phyloP scores from a whole-genome alignment of 805 yeast species.

The Naumovozyma castellii region DNA sequence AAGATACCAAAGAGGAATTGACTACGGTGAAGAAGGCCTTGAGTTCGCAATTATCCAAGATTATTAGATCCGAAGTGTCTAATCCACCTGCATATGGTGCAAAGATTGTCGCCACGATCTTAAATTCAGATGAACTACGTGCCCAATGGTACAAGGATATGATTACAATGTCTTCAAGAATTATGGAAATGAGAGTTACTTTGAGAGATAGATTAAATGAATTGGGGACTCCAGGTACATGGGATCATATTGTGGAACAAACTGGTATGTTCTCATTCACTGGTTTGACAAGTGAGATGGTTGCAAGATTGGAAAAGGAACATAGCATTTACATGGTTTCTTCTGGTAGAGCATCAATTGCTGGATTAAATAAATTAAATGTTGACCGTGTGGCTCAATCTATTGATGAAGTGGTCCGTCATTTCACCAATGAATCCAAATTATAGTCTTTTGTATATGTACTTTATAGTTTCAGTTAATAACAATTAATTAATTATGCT shows the following conservation, averaged over 20 bases:
- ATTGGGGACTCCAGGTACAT: constrained; percentile 74
- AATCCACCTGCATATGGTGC: constrained; percentile 96
- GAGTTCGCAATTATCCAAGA: constrained; percentile 61
- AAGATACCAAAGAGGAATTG: constrained; percentile 23
- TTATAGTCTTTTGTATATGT: constrained; percentile 1
- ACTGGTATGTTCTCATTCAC: constrained; percentile 97
- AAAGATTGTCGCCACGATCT: constrained; percentile 69
- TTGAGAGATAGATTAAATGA: constrained; percentile 51
- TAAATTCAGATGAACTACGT: constrained; percentile 57
- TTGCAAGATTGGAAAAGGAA: constrained; percentile 58
- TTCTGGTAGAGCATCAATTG: constrained; percentile 87
- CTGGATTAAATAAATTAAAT: constrained; percentile 78
- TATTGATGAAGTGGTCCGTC: constrained; percentile 64
- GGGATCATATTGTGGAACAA: constrained; percentile 87
- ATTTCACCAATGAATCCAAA: constrained; percentile 29
- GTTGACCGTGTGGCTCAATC: constrained; percentile 71
- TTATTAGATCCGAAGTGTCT: constrained; percentile 78
- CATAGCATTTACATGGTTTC: constrained; percentile 76
- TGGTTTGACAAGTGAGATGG: constrained; percentile 72
- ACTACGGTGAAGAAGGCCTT: constrained; percentile 45
- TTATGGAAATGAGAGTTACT: constrained; percentile 63
- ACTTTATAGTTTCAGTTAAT: no score
- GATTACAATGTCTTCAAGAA: constrained; percentile 78
- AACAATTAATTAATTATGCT: no score
- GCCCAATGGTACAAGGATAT: constrained; percentile 79